Base-by-base conservation (phyloP, 306 rosid genomes). In the Prinsepia uniflora region DNA sequence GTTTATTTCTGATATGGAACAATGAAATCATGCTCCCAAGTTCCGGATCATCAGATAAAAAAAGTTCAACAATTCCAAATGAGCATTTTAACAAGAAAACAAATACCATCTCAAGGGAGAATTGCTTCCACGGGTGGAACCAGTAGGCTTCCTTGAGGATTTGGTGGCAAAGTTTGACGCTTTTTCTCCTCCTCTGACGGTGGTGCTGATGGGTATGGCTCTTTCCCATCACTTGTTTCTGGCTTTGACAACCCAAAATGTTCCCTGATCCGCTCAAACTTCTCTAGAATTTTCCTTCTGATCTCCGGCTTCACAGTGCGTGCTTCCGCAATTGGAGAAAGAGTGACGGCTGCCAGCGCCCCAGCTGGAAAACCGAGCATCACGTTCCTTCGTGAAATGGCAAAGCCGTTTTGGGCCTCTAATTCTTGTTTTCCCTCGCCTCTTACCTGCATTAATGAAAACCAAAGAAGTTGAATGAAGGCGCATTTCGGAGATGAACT, bases 181-280 rank as follows among this genome's bases (percentile, higher is more conserved):
- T 30, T 52, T 53, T 53, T 65, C 19, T 46, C 67, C 40, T 61
- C 48, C 9, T 2, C 3, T 3, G 43, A 12, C 2, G 20, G 22
- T 22, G 71, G 45, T 61, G 75, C 17, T 52, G 41, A 14, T 13
- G 76, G 70, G 50, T 24, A 22, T 19, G 39, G 9, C 19, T 47
- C 47, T 19, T 39, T 36, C 60, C 22, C 63, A 0, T 20, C 45
- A 30, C 45, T 48, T 50, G 60, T 47, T 66, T 75, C 76, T 19
- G 78, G 75, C 19, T 72, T 67, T 72, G 78, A 50, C 42, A 71
- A 20, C 40, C 81, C 84, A 2, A 77, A 62, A 10, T 80, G 63
- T 67, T 80, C 81, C 78, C 81, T 67, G 17, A 76, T 80, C 70
- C 20, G 42, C 68, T 72, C 49, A 3, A 75, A 77, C 41, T 67